phyloP scores from a whole-genome alignment of 2,329 filamentous ascomycete genomes.

The Aschersonia sp. region DNA sequence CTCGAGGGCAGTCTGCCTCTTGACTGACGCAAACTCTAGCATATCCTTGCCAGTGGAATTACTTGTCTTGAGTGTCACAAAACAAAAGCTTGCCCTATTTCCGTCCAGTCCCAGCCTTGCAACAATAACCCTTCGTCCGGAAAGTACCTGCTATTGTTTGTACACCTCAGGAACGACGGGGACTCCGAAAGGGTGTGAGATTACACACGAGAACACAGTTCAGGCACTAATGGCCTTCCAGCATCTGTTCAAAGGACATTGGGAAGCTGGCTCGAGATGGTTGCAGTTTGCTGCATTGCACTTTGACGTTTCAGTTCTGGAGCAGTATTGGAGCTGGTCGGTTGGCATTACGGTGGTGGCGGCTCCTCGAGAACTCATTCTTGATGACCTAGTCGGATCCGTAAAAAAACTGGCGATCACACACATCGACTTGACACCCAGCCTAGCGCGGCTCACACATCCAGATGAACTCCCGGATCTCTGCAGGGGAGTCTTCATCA shows the following conservation, averaged over 20 bases:
- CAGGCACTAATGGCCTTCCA: conserved; percentile 85
- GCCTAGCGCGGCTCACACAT: conserved; percentile 62
- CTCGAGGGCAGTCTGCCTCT: conserved; percentile 47
- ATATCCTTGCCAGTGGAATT: not conserved
- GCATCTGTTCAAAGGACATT: conserved; percentile 59
- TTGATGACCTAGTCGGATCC: conserved; percentile 64
- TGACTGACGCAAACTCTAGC: conserved; percentile 31
- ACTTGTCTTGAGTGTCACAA: conserved; percentile 9
- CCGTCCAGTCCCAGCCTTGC: conserved; percentile 5
- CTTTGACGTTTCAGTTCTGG: conserved; percentile 84
- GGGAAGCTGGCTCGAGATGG: conserved; percentile 62
- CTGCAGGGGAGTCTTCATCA: conserved; percentile 79
- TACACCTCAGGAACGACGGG: conserved; percentile 84
- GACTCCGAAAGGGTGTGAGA: conserved; percentile 73
- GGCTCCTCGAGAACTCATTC: conserved; percentile 68
- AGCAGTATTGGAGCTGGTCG: conserved; percentile 94
- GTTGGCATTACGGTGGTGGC: conserved; percentile 75
- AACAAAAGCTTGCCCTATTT: conserved; percentile 13
- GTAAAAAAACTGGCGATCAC: conserved; percentile 65
- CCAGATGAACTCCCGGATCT: conserved; percentile 71
- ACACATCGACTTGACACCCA: conserved; percentile 84
- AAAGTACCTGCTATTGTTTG: conserved; percentile 63
- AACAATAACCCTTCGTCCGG: conserved; percentile 12
- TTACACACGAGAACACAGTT: conserved; percentile 78
- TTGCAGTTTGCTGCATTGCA: conserved; percentile 90